phyloP scores from a whole-genome alignment of 192 early-diverging fungal genomes.

The Backusella tarrabulga region DNA sequence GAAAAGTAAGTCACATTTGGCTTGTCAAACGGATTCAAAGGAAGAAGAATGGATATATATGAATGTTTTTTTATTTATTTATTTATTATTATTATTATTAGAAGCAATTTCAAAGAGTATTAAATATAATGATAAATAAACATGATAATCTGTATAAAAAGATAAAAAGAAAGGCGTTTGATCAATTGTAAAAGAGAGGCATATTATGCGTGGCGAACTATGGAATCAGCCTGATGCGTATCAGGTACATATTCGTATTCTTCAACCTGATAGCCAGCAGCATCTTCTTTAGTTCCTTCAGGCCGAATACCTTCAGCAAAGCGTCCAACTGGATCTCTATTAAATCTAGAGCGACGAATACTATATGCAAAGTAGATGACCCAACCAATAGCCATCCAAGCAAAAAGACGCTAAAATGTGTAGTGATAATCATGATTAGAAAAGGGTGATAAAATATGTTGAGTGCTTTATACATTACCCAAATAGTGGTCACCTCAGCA shows the following conservation, averaged over 20 bases:
- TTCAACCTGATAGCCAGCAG: constrained; percentile 9
- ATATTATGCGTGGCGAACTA: not conserved
- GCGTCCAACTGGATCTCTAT: constrained; percentile 33
- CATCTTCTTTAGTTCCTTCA: not conserved
- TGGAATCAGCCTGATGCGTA: not conserved
- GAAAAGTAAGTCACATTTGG: not conserved
- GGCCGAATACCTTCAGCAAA: constrained; percentile 14
- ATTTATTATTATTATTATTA: not conserved
- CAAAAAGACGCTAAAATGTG: constrained; percentile 53
- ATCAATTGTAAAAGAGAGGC: not conserved
- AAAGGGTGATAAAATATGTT: not conserved
- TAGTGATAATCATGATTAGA: not conserved
- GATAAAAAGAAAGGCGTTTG: not conserved
- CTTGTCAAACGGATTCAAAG: not conserved
- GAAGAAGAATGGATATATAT: too few relatives aligned
- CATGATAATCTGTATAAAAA: not conserved
- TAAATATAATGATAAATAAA: not conserved
- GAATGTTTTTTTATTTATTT: too few relatives aligned
- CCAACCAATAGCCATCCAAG: constrained; percentile 77
- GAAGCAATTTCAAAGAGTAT: not conserved
- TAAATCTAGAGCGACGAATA: constrained; percentile 59
- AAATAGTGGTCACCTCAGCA: constrained; percentile 62
- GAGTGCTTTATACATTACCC: constrained; percentile 13
- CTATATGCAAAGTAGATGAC: constrained; percentile 72
- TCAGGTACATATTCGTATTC: constrained; percentile 10